A percentile compares a stretch with the other conserved stretches of the same genome.
Evolutionary conservation across 1,139 yeast species (phyloP).

Genomic region (Diutina sp.): DNA sequence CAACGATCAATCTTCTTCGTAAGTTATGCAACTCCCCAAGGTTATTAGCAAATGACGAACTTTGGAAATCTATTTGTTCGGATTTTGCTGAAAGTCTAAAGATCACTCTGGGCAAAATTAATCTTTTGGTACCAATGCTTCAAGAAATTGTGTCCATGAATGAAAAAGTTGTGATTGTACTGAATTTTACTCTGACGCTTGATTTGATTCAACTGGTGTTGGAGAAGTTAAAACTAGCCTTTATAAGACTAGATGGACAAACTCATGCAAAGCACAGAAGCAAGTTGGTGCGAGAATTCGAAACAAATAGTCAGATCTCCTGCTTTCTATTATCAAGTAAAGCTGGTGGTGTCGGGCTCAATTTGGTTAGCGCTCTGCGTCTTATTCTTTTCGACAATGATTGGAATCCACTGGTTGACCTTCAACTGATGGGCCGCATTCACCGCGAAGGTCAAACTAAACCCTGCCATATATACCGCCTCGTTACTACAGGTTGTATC

Average conservation of each 20-base stretch:
- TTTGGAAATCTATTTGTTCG: slow-evolving; percentile 11
- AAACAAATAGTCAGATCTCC: slow-evolving; percentile 35
- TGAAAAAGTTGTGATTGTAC: slow-evolving; percentile 77
- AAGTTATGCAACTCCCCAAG: slow-evolving; percentile 81
- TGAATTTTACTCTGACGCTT: slow-evolving; percentile 81
- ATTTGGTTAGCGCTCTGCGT: slow-evolving; percentile 82
- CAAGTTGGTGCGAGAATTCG: slow-evolving; percentile 56
- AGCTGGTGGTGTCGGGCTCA: slow-evolving; percentile 91
- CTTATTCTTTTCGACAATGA: slow-evolving; percentile 77
- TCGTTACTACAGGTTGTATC: slow-evolving; percentile 79
- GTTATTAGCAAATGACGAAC: slow-evolving; percentile 33
- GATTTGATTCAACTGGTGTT: slow-evolving; percentile 59
- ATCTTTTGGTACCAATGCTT: slow-evolving; percentile 40
- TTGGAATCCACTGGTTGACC: slow-evolving; percentile 89
- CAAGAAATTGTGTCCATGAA: slow-evolving; percentile 23
- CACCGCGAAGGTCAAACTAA: slow-evolving; percentile 84
- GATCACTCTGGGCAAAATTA: slow-evolving; percentile 43
- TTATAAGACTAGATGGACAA: slow-evolving; percentile 69
- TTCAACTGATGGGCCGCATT: slow-evolving; percentile 93
- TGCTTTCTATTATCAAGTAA: slow-evolving; percentile 77
- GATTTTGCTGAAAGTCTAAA: slow-evolving; percentile 4
- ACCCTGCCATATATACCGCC: slow-evolving; percentile 72
- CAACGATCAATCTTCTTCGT: slow-evolving; percentile 61
- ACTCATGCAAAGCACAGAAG: slow-evolving; percentile 60
- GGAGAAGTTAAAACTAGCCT: slow-evolving; percentile 35